Evolutionary conservation across 805 yeast species (phyloP), one percentile per base, ranked within the genome.

Genomic region (Saccharomyces paradoxus): DNA sequence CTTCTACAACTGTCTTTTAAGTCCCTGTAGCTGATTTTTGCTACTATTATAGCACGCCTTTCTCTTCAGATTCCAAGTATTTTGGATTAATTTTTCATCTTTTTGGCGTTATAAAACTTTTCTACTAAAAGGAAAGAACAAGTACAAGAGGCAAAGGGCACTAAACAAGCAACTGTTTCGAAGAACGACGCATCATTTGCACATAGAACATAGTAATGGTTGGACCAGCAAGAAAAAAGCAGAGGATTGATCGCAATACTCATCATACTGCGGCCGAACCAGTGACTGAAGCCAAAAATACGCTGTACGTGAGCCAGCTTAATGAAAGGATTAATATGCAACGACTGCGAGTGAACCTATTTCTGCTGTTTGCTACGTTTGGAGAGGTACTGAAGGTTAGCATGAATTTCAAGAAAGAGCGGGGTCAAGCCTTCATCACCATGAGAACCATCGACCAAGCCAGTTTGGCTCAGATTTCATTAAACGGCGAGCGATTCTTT

Each of bases 361-460:
- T 80, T 61, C 62, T 85, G 21, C 63, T 85, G 5, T 84, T 84
- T 59, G 72, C 84, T 13, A 77, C 83, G 0, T 84, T 76, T 65
- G 90, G 89, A 0, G 89, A 84, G 62, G 79, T 87, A 2, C 63
- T 85, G 4, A 77, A 79, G 10, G 74, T 87, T 10, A 67, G 74
- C 50, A 64, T 77, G 27, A 73, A 75, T 52, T 66, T 74, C 41
- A 74, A 74, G 53, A 76, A 72, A 54, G 68, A 76, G 58, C 72
- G 87, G 54, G 90, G 89, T 0, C 89, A 84, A 63, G 90, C 89
- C 0, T 86, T 84, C 71, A 67, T 86, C 2, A 71, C 79, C 1
- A 75, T 83, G 58, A 74, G 78, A 32, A 75, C 77, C 26, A 55
- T 72, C 1, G 76, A 75, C 22, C 79, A 77, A 47, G 83, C 90